Conservation (phyloP, 2,329 filamentous ascomycete species). For the Arachnopeziza araneosa region DNA sequence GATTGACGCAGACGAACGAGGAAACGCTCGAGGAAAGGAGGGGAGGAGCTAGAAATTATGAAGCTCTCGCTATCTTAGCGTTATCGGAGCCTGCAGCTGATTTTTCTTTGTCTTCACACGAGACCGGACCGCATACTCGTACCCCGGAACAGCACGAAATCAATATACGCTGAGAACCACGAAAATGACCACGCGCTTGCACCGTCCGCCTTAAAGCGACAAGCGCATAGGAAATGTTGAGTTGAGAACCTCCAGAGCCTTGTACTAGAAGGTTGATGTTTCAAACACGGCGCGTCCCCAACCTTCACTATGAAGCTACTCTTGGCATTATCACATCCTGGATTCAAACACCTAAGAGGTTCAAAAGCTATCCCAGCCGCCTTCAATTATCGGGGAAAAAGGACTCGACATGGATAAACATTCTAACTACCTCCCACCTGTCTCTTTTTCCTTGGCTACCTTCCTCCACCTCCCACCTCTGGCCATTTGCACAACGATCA, state of each 20-base stretch:
- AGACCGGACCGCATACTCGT: not conserved
- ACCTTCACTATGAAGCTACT: too few species aligned
- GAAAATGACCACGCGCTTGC: not conserved
- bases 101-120: conserved; percentile 9
- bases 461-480: conserved; percentile 38
- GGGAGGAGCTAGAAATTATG: not conserved
- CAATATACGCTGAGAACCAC: too few species aligned
- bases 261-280: too few species aligned
- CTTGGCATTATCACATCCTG: too few species aligned
- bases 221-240: too few species aligned
- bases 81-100: conserved; percentile 20
- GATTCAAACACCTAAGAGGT: not conserved
- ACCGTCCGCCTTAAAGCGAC: too few species aligned
- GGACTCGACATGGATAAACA: not conserved
- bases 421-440: not conserved
- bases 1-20: not conserved
- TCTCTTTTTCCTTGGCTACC: conserved; percentile 8
- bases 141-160: too few species aligned
- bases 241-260: too few species aligned
- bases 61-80: conserved; percentile 20
- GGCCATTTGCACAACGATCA: conserved; percentile 31
- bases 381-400: not conserved
- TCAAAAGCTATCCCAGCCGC: not conserved
- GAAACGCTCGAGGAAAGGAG: not conserved
- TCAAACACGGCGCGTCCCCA: too few species aligned